These are phyloP conservation scores for Zalaria obscura DNA, from an alignment of 2,329 filamentous ascomycete genomes.

Conservation along the genomic window DNA sequence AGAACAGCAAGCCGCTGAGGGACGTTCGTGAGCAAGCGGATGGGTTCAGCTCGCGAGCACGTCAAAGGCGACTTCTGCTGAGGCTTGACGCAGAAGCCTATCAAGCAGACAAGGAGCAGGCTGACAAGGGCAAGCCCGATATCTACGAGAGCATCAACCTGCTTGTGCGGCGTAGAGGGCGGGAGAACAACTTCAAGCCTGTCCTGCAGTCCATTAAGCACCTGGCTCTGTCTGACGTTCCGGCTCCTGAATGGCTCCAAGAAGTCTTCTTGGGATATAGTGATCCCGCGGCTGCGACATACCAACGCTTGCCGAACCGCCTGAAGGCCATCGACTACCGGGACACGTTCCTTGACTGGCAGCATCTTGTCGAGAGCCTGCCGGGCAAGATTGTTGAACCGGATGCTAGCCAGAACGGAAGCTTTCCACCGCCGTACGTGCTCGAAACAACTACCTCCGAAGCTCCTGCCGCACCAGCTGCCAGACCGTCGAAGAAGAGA, in stretches of 20 bases:
- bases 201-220: slow-evolving; percentile 84
- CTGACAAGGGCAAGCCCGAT: slow-evolving; percentile 54
- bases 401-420: slow-evolving; percentile 52
- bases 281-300: slow-evolving; percentile 75
- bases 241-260: slow-evolving; percentile 80
- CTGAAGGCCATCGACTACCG: slow-evolving; percentile 73
- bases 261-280: slow-evolving; percentile 97
- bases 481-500: slow-evolving; percentile 66
- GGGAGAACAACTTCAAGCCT: slow-evolving; percentile 95
- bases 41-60: slow-evolving; percentile 43
- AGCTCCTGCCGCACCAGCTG: slow-evolving; percentile 25
- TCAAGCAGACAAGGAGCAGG: slow-evolving; percentile 56
- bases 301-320: slow-evolving; percentile 66
- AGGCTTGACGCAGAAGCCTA: slow-evolving; percentile 70
- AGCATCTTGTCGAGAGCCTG: slow-evolving; percentile 79
- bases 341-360: slow-evolving; percentile 92
- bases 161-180: slow-evolving; percentile 63
- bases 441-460: slow-evolving; percentile 44
- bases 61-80: slow-evolving; percentile 58
- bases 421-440: slow-evolving; percentile 78
- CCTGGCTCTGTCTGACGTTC: slow-evolving; percentile 70
- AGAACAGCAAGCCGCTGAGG: slow-evolving; percentile 61
- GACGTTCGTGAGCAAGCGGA: slow-evolving; percentile 42
- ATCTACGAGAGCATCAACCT: slow-evolving; percentile 78
- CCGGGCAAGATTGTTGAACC: slow-evolving; percentile 80